phyloP scores from a whole-genome alignment of 345 rosid genomes.

The Reutealis trisperma region DNA sequence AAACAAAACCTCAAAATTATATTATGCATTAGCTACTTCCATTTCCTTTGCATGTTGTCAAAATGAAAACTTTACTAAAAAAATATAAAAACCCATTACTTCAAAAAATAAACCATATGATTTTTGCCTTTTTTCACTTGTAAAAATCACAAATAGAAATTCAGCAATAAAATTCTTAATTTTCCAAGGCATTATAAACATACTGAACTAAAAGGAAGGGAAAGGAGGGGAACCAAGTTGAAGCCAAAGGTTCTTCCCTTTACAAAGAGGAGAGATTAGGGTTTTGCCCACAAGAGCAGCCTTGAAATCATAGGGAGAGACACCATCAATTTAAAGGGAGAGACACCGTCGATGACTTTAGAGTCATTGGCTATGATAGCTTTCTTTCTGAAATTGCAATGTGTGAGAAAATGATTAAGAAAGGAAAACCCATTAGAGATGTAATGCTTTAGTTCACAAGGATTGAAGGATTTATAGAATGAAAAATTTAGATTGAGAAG shows the following conservation, averaged over 20 bases:
- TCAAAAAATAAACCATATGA: too few species aligned
- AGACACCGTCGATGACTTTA: conserved; percentile 78
- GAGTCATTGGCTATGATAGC: conserved; percentile 71
- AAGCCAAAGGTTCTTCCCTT: conserved; percentile 93
- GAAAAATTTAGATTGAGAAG: too few species aligned
- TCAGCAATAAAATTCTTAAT: not conserved
- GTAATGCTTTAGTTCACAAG: too few species aligned
- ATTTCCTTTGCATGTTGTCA: not conserved
- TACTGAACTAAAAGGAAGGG: conserved; percentile 94
- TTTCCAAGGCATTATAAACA: not conserved
- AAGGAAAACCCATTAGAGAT: too few species aligned
- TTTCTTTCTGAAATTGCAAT: too few species aligned
- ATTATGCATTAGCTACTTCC: not conserved
- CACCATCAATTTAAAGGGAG: too few species aligned
- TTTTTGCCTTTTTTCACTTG: not conserved
- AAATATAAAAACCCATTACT: not conserved
- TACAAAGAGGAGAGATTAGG: conserved; percentile 67
- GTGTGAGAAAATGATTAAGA: too few species aligned
- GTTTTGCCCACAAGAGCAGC: conserved; percentile 69
- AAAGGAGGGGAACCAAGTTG: conserved; percentile 80
- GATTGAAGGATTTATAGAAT: too few species aligned
- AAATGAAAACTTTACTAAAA: not conserved
- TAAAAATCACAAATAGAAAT: not conserved
- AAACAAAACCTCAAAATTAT: not conserved
- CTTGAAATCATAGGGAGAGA: conserved; percentile 70